Evolutionary conservation across 805 yeast genomes (phyloP).

Genomic region (Saccharomycopsis sp.): DNA sequence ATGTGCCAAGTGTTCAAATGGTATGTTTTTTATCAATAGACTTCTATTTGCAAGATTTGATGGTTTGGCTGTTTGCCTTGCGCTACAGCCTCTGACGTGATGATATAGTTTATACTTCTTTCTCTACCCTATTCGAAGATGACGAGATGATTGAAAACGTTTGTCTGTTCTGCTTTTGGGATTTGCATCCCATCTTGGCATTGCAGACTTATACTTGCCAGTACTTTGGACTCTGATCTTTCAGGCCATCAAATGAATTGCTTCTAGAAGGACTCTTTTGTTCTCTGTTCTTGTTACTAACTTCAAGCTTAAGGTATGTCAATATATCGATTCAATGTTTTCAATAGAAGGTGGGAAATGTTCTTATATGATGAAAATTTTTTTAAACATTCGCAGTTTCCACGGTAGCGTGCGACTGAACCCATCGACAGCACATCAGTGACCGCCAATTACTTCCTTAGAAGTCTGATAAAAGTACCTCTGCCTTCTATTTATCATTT

Average conservation of each 20-base stretch:
- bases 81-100: no score
- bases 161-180: conserved; percentile 9
- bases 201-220: conserved; percentile 22
- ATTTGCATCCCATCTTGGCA: conserved; percentile 2
- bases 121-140: conserved; percentile 21
- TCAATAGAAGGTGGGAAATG: no score
- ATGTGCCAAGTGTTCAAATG: neutral
- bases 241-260: neutral
- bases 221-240: conserved; percentile 22
- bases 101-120: conserved; percentile 22
- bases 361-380: conserved; percentile 19
- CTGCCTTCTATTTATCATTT: no score
- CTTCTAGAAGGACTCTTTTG: neutral
- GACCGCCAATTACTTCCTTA: conserved; percentile 21
- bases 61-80: no score
- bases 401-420: conserved; percentile 22
- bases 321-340: no score
- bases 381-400: conserved; percentile 22
- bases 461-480: conserved; percentile 23
- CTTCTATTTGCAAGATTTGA: neutral
- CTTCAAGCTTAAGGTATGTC: no score
- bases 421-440: conserved; percentile 21
- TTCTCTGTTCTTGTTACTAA: neutral
- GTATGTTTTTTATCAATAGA: neutral
- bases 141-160: conserved; percentile 18